A percentile compares a stretch with the other conserved stretches of the same genome.
Conservation (phyloP, 1,139 yeast genomes). For the Geotrichum candidum region DNA sequence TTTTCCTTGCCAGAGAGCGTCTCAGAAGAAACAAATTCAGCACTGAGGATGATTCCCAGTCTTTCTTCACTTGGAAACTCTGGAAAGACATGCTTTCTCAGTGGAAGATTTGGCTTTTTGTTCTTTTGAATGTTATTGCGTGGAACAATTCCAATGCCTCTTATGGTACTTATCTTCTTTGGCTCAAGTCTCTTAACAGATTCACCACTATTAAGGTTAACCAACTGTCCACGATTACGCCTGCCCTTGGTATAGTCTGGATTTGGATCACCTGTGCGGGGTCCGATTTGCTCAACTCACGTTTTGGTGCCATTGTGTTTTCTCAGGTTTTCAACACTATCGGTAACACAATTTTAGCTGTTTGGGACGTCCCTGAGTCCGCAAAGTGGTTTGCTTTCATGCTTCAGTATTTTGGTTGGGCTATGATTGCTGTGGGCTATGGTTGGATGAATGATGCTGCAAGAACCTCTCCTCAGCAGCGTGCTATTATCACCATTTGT, state of each 20-base stretch:
- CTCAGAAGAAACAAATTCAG: conserved; percentile 10
- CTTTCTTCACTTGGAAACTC: conserved; percentile 28
- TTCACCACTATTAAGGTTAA: conserved; percentile 41
- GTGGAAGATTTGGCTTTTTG: conserved; percentile 46
- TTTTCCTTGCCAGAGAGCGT: conserved; percentile 53
- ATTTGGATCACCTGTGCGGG: conserved; percentile 41
- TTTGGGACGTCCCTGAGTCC: conserved; percentile 43
- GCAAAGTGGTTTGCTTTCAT: conserved; percentile 47
- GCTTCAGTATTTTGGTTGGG: conserved; percentile 43
- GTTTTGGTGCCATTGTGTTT: conserved; percentile 53
- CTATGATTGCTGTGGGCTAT: conserved; percentile 38
- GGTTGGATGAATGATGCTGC: conserved; percentile 22
- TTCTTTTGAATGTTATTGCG: conserved; percentile 48
- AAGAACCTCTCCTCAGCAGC: conserved; percentile 31
- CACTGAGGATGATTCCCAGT: conserved; percentile 9
- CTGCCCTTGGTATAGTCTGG: conserved; percentile 49
- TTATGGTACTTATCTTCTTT: conserved; percentile 49
- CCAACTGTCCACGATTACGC: conserved; percentile 42
- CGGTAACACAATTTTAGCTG: conserved; percentile 42
- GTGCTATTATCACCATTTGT: conserved; percentile 39
- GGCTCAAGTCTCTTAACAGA: conserved; percentile 44
- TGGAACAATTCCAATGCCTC: conserved; percentile 54
- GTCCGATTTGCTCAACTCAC: conserved; percentile 48
- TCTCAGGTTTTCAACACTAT: conserved; percentile 47
- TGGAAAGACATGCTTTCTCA: conserved; percentile 45